phyloP scores from a whole-genome alignment of 139 green algal genomes.

The Chlorella sorokiniana region DNA sequence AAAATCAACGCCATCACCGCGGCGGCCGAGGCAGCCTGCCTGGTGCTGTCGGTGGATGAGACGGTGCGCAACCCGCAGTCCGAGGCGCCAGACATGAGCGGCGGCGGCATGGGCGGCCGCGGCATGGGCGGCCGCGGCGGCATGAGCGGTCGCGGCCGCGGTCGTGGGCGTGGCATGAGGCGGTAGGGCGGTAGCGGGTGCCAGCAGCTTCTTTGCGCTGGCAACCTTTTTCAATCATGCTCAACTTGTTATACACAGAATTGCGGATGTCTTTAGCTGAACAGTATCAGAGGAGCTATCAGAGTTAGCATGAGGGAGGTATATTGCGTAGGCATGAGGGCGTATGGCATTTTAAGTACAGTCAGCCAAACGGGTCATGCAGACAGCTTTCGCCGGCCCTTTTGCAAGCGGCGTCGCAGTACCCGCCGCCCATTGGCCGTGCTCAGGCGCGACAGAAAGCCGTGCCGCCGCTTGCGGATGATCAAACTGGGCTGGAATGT shows the following conservation, averaged over 20 bases:
- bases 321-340: too few relatives aligned
- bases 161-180: neutral
- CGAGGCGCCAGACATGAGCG: conserved; percentile 45
- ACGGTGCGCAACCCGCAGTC: conserved; percentile 92
- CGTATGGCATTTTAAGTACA: neutral
- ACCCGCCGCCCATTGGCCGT: conserved; percentile 42
- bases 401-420: conserved; percentile 30
- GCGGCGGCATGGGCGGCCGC: neutral
- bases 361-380: conserved; percentile 37
- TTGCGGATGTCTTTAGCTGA: neutral
- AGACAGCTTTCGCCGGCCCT: conserved; percentile 42
- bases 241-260: neutral
- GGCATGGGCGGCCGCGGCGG: conserved; percentile 9
- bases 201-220: neutral
- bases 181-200: neutral
- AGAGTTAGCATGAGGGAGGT: too few relatives aligned
- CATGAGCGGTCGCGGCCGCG: neutral
- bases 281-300: too few relatives aligned
- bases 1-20: conserved; percentile 95
- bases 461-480: conserved; percentile 64
- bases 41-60: conserved; percentile 97
- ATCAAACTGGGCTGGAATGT: conserved; percentile 65
- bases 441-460: conserved; percentile 54
- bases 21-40: conserved; percentile 93
- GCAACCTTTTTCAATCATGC: neutral